Conservation (phyloP, 208 protist genomes). For the Acanthamoeba sp. region DNA sequence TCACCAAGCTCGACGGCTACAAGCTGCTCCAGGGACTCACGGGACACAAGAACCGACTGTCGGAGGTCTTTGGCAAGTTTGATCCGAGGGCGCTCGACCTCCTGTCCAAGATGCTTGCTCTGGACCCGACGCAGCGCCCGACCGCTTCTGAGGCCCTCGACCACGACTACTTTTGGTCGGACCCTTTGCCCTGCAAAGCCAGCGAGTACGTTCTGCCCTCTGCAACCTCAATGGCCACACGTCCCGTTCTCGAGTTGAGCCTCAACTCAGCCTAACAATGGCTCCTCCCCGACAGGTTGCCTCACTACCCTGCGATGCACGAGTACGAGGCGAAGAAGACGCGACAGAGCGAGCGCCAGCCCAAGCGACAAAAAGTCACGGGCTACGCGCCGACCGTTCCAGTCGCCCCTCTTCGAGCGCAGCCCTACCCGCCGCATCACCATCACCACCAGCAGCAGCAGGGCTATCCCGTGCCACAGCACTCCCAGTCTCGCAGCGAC, state of each 20-base stretch:
- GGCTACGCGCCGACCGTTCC: not conserved
- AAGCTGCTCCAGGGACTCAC: slow-evolving; percentile 44
- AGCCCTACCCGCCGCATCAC: not conserved
- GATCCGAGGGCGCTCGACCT: slow-evolving; percentile 78
- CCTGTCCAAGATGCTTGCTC: slow-evolving; percentile 84
- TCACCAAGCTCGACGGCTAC: slow-evolving; percentile 49
- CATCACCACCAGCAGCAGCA: no score
- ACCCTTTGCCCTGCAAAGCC: slow-evolving; percentile 82
- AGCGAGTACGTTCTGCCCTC: no score
- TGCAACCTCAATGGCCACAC: not conserved
- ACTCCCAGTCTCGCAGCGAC: not conserved
- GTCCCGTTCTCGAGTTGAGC: not conserved
- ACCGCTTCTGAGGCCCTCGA: slow-evolving; percentile 88
- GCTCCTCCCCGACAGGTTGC: not conserved
- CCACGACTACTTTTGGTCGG: slow-evolving; percentile 89
- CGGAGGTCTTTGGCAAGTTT: slow-evolving; percentile 40
- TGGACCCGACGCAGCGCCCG: slow-evolving; percentile 88
- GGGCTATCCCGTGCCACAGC: not conserved
- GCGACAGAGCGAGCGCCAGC: slow-evolving; percentile 17
- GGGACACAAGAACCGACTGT: not conserved
- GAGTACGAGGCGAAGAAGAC: slow-evolving; percentile 64
- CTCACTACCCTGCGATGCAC: slow-evolving; percentile 53
- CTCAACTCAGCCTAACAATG: no score
- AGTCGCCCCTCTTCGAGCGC: not conserved
- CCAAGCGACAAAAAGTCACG: not conserved